Percentiles rank a stretch among this genome's conserved stretches.
Conservation (phyloP, 768 basidiomycete species). For the Lentinula sp. region DNA sequence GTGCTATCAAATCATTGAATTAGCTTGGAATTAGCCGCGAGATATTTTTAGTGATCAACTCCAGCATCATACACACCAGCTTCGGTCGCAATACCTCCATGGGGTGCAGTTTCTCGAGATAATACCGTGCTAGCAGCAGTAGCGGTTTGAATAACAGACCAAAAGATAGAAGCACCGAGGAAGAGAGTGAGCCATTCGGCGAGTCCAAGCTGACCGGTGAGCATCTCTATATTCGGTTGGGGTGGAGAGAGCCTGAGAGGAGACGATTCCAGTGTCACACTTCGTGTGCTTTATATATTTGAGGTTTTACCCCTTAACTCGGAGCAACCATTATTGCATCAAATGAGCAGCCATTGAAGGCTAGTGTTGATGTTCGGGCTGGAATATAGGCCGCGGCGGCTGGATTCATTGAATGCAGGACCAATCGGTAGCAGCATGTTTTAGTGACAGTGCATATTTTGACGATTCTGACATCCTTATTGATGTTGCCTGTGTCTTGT, state of each 20-base stretch:
- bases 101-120: not conserved
- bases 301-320: not conserved
- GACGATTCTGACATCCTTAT: not conserved
- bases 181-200: not conserved
- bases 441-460: not conserved
- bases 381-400: not conserved
- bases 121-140: constrained; percentile 3
- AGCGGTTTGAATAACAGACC: not conserved
- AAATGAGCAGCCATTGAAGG: not conserved
- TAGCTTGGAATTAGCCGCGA: too few relatives aligned
- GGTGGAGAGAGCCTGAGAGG: not conserved
- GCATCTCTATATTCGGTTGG: not conserved
- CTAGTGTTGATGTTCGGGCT: not conserved
- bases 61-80: not conserved
- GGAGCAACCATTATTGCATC: not conserved
- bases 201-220: not conserved
- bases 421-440: not conserved
- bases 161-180: not conserved
- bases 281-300: not conserved
- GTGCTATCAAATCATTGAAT: not conserved
- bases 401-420: not conserved
- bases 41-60: not conserved
- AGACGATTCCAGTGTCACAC: not conserved
- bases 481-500: not conserved
- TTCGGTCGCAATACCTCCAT: constrained; percentile 4